Percentiles rank a stretch among this genome's conserved stretches.
phyloP scores from a whole-genome alignment of 2,329 filamentous ascomycete species.

The Beauveria caledonica region DNA sequence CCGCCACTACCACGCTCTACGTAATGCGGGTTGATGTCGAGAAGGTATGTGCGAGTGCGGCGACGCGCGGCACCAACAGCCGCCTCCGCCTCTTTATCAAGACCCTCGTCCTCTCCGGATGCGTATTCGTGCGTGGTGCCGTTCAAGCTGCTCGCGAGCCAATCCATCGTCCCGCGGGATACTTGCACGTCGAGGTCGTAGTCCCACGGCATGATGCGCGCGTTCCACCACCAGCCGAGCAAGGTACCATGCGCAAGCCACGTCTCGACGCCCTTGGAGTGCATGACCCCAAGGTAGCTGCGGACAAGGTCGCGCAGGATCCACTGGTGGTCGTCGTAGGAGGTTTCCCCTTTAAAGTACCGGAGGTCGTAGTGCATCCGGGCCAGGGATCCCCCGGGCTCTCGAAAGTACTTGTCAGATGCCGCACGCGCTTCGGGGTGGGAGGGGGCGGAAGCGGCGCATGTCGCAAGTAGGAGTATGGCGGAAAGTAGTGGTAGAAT shows the following conservation, averaged over 20 bases:
- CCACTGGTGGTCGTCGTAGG: constrained; percentile 57
- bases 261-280: constrained; percentile 60
- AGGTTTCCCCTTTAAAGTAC: constrained; percentile 56
- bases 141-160: constrained; percentile 60
- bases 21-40: constrained; percentile 70
- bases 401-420: constrained; percentile 53
- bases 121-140: constrained; percentile 54
- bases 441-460: neutral
- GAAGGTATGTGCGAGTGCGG: constrained; percentile 47
- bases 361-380: constrained; percentile 68
- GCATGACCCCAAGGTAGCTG: constrained; percentile 63
- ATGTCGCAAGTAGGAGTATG: neutral
- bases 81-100: constrained; percentile 29
- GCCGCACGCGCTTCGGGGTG: neutral
- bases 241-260: constrained; percentile 83
- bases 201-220: constrained; percentile 71
- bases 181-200: constrained; percentile 80
- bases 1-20: constrained; percentile 32
- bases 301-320: constrained; percentile 62
- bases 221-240: constrained; percentile 87
- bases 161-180: constrained; percentile 54
- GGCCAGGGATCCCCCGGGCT: constrained; percentile 51
- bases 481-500: neutral
- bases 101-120: neutral
- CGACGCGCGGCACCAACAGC: constrained; percentile 20